A percentile compares a stretch with the other conserved stretches of the same genome.
phyloP scores from a whole-genome alignment of 2,329 filamentous ascomycete species.

The Lizonia empirigonia region DNA sequence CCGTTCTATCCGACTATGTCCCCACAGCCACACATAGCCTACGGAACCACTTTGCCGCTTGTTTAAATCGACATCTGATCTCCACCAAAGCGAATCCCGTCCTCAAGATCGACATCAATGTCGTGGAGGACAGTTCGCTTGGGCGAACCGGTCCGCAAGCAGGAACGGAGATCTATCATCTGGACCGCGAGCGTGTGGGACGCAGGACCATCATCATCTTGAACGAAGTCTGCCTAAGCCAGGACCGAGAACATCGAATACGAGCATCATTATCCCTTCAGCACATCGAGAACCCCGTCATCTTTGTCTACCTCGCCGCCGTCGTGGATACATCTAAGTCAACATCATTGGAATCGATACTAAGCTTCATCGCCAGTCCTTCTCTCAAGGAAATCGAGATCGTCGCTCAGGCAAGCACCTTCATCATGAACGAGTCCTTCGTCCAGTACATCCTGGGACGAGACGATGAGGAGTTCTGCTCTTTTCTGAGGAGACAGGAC shows the following conservation, averaged over 20 bases:
- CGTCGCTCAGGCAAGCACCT: conserved; percentile 19
- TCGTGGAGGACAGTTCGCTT: conserved; percentile 2
- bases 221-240: conserved; percentile 25
- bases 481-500: conserved; percentile 30
- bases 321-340: conserved; percentile 12
- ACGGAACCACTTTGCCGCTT: conserved; percentile 31
- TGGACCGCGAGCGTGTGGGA: conserved; percentile 24
- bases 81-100: conserved; percentile 24
- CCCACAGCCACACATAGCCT: conserved; percentile 31
- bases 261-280: conserved; percentile 15
- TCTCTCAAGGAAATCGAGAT: conserved; percentile 27
- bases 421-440: conserved; percentile 30
- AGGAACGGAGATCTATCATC: conserved; percentile 16
- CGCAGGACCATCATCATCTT: conserved; percentile 22
- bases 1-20: conserved; percentile 30
- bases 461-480: conserved; percentile 27
- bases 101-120: conserved; percentile 27
- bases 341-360: conserved; percentile 16
- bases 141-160: conserved; percentile 18
- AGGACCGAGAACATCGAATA: conserved; percentile 22
- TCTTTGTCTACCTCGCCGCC: conserved; percentile 28
- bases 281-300: conserved; percentile 17
- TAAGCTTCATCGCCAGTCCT: conserved; percentile 24
- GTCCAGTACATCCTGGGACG: conserved; percentile 26
- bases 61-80: conserved; percentile 30